Conservation (phyloP, 768 basidiomycete genomes). For the Leccinum ochraceum region DNA sequence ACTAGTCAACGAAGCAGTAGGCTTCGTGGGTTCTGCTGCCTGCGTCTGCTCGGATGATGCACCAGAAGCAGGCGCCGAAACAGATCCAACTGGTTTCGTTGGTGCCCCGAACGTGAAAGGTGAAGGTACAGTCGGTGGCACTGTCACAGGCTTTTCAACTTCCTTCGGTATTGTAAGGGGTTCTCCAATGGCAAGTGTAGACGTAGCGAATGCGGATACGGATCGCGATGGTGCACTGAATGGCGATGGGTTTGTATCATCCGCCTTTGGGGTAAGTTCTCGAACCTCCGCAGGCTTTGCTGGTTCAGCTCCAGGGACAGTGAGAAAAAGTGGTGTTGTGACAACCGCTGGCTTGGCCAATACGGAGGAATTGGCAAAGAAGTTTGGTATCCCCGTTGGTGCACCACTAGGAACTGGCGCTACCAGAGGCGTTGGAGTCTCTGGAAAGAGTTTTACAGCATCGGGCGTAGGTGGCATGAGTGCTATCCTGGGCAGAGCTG, state of each 20-base stretch:
- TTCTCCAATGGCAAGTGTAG: slow-evolving; percentile 12
- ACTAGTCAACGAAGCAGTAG: slow-evolving; percentile 7
- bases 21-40: slow-evolving; percentile 8
- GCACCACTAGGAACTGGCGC: slow-evolving; percentile 6
- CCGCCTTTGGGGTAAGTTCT: slow-evolving; percentile 6
- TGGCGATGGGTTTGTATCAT: slow-evolving; percentile 9
- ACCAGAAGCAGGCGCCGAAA: slow-evolving; percentile 5
- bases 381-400: slow-evolving; percentile 51
- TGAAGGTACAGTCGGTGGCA: slow-evolving; percentile 9
- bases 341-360: slow-evolving; percentile 40
- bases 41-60: slow-evolving; percentile 15
- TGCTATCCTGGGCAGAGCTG: slow-evolving; percentile 24
- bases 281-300: slow-evolving; percentile 6
- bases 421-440: neutral
- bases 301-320: slow-evolving; percentile 14
- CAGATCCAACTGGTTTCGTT: slow-evolving; percentile 24
- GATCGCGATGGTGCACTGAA: slow-evolving; percentile 16
- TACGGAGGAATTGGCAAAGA: slow-evolving; percentile 57
- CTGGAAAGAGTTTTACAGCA: slow-evolving; percentile 18
- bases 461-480: slow-evolving; percentile 31
- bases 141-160: slow-evolving; percentile 16
- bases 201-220: slow-evolving; percentile 3
- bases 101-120: slow-evolving; percentile 34
- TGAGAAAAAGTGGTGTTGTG: slow-evolving; percentile 24
- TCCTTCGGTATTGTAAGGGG: slow-evolving; percentile 19